A percentile compares a stretch with the other conserved stretches of the same genome.
These are phyloP conservation scores for Globisporangium viniferum DNA, from an alignment of 352 stramenopile species.

Conservation along the genomic window DNA sequence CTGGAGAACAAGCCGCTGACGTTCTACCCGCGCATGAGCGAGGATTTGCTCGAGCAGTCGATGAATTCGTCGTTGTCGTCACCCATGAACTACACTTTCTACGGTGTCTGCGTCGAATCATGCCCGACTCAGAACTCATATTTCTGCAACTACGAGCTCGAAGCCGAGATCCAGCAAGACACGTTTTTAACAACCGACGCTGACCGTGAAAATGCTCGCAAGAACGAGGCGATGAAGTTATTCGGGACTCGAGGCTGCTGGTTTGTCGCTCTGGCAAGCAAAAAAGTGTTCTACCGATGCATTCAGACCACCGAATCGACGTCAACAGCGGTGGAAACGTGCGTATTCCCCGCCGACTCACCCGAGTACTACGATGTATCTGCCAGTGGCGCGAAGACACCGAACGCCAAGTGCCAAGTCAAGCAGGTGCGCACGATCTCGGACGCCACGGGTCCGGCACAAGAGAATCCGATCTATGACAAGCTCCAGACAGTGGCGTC, in stretches of 20 bases:
- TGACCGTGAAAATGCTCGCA: conserved; percentile 40
- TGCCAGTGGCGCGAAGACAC: conserved; percentile 37
- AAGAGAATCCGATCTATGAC: conserved; percentile 74
- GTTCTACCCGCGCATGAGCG: conserved; percentile 75
- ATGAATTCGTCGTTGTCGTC: conserved; percentile 37
- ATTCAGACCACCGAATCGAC: conserved; percentile 67
- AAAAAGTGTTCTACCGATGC: conserved; percentile 77
- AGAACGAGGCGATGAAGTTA: conserved; percentile 36
- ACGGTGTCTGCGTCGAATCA: conserved; percentile 57
- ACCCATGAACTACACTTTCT: conserved; percentile 57
- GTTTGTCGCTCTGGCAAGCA: conserved; percentile 59
- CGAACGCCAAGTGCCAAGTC: conserved; percentile 74
- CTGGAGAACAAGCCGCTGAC: conserved; percentile 32
- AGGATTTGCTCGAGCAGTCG: conserved; percentile 67
- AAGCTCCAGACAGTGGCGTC: conserved; percentile 51
- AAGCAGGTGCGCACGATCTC: conserved; percentile 59
- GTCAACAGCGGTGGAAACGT: conserved; percentile 60
- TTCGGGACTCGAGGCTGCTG: conserved; percentile 49
- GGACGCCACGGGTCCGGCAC: conserved; percentile 49
- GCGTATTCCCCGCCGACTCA: conserved; percentile 59
- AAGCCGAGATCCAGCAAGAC: conserved; percentile 46
- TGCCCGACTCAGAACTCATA: conserved; percentile 51
- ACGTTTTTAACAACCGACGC: conserved; percentile 33
- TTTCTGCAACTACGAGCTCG: conserved; percentile 77
- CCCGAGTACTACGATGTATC: conserved; percentile 63